Base-by-base conservation (phyloP, 2,329 filamentous ascomycete species). In the Macrophomina phaseolina region DNA sequence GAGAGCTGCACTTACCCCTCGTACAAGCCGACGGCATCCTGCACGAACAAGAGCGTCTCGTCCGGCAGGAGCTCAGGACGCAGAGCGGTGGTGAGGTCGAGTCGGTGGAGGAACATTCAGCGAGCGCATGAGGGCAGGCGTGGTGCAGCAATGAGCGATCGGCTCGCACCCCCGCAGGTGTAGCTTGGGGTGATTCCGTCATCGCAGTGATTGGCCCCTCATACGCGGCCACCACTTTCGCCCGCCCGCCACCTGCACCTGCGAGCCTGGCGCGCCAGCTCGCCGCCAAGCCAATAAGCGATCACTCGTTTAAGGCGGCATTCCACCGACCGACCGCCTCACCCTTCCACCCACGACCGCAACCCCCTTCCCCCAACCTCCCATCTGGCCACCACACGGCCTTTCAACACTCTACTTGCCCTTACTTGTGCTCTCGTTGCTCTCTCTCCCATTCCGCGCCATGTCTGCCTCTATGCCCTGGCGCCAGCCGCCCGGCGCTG, bases 101-200 rank as follows among this genome's bases (percentile, higher is more conserved):
- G 87, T 74, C 91, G 89, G 86, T 96, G 94, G 85, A 97, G 86
- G 87, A 97, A 97, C 94, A 98, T 98, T 85, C 91, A 92, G 91
- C 65, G 66, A 92, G 91, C 65, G 65, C 52, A 65, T 46, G 52
- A 11, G 42, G n/a, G 30, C 51, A 56, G n/a, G 51, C 40, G 51
- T 46, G 51, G 32, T 58, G 63, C 63, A 55, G 48, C 48, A 45
- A 34, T 12, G 3, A 36, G 23, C 12, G 51, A 36, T 40, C 40
- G 11, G 62, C 63, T 46, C 28, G 40, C 63, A 40, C 36, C 55
- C 42, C 56, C 56, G 56, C 56, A 48, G 38, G 40, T 46, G 51
- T 48, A 23, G 63, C 30, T 40, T 61, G 38, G 51, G 52, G 52
- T n/a, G 32, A 23, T 51, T 42, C 63, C 52, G 63, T 65, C 63